Conservation (phyloP, 2,329 filamentous ascomycete species). For the Dactylella cylindrospora region DNA sequence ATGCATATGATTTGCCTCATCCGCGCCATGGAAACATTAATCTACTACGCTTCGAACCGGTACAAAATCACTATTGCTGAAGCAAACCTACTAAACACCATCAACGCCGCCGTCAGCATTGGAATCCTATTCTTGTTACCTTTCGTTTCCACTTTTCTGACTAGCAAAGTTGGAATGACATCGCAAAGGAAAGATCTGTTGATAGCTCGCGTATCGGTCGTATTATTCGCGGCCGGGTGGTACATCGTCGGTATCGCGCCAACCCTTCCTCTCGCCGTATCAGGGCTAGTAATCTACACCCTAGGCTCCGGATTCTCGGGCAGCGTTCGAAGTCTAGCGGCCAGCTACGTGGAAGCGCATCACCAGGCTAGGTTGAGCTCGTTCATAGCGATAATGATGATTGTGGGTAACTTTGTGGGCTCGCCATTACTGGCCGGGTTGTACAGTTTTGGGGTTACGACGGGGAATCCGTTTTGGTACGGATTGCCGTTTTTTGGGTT, state of each 20-base stretch:
- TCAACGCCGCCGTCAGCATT: constrained; percentile 31
- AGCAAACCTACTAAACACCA: constrained; percentile 29
- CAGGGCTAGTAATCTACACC: constrained; percentile 19
- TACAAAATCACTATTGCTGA: constrained; percentile 34
- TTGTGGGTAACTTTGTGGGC: constrained; percentile 29
- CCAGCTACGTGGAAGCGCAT: constrained; percentile 40
- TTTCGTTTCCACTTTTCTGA: constrained; percentile 21
- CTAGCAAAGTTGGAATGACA: constrained; percentile 13
- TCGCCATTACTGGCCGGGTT: constrained; percentile 26
- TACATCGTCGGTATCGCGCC: constrained; percentile 24
- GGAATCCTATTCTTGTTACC: constrained; percentile 24
- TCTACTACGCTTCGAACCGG: constrained; percentile 32
- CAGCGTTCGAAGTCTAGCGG: constrained; percentile 30
- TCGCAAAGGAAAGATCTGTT: constrained; percentile 38
- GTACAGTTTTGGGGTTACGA: constrained; percentile 27
- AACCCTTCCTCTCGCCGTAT: constrained; percentile 14
- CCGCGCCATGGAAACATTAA: constrained; percentile 26
- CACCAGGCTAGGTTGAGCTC: constrained; percentile 34
- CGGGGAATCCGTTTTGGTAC: constrained; percentile 31
- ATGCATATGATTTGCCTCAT: constrained; percentile 14
- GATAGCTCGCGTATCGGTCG: constrained; percentile 24
- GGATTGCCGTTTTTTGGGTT: constrained; percentile 29
- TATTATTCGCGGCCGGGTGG: constrained; percentile 28
- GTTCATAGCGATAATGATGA: constrained; percentile 34
- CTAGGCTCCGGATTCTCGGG: constrained; percentile 33